These are phyloP conservation scores for Colletotrichum musicola DNA, from an alignment of 2,329 filamentous ascomycete genomes.

Conservation along the genomic window DNA sequence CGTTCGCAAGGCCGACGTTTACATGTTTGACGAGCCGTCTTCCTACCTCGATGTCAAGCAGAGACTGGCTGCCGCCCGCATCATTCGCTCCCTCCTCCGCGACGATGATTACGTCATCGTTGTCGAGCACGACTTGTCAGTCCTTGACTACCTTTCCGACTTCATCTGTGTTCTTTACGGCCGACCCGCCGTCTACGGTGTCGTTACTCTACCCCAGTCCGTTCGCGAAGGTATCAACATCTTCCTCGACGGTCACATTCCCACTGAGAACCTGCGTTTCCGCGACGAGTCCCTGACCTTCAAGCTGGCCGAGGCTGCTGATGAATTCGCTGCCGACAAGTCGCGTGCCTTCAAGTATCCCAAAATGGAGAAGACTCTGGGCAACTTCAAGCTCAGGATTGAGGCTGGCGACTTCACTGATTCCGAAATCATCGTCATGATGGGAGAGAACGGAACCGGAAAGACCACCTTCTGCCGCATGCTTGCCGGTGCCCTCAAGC, in stretches of 20 bases:
- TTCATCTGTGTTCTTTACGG: constrained; percentile 98
- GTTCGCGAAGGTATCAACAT: constrained; percentile 99
- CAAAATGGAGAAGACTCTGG: constrained; percentile 91
- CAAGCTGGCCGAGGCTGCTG: constrained; percentile 88
- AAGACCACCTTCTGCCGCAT: constrained; percentile 99
- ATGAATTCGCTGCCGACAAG: constrained; percentile 89
- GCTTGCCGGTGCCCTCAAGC: constrained; percentile 92
- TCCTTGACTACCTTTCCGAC: constrained; percentile 98
- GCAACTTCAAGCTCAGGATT: constrained; percentile 86
- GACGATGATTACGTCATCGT: constrained; percentile 97
- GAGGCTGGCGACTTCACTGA: constrained; percentile 92
- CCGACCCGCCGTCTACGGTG: constrained; percentile 94
- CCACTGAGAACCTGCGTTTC: constrained; percentile 98
- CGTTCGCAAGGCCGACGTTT: constrained; percentile 95
- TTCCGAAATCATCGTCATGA: constrained; percentile 99
- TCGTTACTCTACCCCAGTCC: constrained; percentile 94
- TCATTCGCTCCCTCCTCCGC: constrained; percentile 90
- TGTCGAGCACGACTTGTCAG: constrained; percentile 98
- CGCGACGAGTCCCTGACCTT: constrained; percentile 97
- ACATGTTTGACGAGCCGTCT: constrained; percentile 99
- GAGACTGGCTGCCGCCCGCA: constrained; percentile 89
- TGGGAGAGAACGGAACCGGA: constrained; percentile 99
- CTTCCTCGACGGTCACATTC: constrained; percentile 97
- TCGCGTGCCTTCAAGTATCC: constrained; percentile 89
- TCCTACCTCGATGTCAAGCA: constrained; percentile 99